These are phyloP conservation scores for Vigna mungo DNA, from an alignment of 306 rosid genomes.

Conservation along the genomic window DNA sequence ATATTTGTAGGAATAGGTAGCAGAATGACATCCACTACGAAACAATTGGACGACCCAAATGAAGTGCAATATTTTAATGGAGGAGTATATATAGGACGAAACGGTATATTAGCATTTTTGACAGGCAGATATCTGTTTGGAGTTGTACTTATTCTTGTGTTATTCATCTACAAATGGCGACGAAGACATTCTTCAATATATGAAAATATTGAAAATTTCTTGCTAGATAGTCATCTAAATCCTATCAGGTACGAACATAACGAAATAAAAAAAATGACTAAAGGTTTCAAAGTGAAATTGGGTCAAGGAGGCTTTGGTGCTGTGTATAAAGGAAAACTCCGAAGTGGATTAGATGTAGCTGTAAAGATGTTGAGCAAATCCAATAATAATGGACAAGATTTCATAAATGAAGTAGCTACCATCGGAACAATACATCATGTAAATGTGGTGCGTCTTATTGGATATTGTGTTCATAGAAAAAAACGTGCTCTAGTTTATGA, in stretches of 20 bases:
- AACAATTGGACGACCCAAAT: too few species aligned
- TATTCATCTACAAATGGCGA: constrained; percentile 39
- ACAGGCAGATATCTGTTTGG: constrained; percentile 19
- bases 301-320: background rate
- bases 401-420: background rate
- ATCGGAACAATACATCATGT: background rate
- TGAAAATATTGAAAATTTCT: background rate
- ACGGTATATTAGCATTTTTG: background rate
- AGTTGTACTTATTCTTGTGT: background rate
- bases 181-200: constrained; percentile 37
- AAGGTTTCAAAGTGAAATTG: background rate
- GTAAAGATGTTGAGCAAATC: background rate
- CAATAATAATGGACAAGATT: background rate
- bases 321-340: background rate
- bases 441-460: background rate
- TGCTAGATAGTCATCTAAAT: background rate
- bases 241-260: background rate
- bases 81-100: background rate
- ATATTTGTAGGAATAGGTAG: too few species aligned
- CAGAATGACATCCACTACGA: too few species aligned
- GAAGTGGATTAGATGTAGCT: background rate
- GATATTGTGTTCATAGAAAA: constrained; percentile 1
- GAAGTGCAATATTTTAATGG: too few species aligned
- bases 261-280: background rate
- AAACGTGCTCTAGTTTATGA: background rate